These are phyloP conservation scores for Talaromyces albobiverticillius DNA, from an alignment of 2,329 filamentous ascomycete species.

Conservation along the genomic window DNA sequence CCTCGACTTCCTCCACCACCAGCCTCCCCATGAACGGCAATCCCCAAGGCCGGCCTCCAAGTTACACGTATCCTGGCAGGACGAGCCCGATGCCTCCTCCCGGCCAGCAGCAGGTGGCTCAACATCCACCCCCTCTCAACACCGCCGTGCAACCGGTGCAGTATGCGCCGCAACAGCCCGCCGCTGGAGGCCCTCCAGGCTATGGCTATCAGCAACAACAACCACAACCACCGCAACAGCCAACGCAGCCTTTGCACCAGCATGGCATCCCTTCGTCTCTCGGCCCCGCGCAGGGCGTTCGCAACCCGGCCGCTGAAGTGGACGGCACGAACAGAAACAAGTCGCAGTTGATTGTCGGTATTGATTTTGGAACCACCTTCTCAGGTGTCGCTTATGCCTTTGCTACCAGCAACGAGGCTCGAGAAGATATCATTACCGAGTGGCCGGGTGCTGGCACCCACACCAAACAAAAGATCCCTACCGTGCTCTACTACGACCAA, in stretches of 20 bases:
- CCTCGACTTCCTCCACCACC: conserved; percentile 46
- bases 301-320: conserved; percentile 59
- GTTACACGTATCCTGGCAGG: conserved; percentile 53
- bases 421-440: conserved; percentile 98
- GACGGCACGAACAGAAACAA: conserved; percentile 88
- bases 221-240: conserved; percentile 14
- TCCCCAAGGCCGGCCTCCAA: conserved; percentile 60
- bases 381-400: conserved; percentile 92
- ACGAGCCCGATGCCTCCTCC: conserved; percentile 13
- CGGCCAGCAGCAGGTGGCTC: conserved; percentile 39
- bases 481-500: conserved; percentile 98
- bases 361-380: conserved; percentile 98
- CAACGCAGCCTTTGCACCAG: conserved; percentile 12
- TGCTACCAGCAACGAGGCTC: conserved; percentile 93
- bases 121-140: conserved; percentile 39
- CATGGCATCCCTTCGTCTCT: conserved; percentile 28
- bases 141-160: conserved; percentile 50
- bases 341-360: conserved; percentile 95
- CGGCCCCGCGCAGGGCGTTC: conserved; percentile 25
- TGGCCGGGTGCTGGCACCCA: conserved; percentile 98
- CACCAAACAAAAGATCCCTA: conserved; percentile 99
- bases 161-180: conserved; percentile 47
- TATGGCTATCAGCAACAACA: conserved; percentile 42
- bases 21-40: conserved; percentile 57
- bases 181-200: conserved; percentile 41